Conservation (phyloP, 2,329 filamentous ascomycete genomes). For the Fusarium sambucinum region DNA sequence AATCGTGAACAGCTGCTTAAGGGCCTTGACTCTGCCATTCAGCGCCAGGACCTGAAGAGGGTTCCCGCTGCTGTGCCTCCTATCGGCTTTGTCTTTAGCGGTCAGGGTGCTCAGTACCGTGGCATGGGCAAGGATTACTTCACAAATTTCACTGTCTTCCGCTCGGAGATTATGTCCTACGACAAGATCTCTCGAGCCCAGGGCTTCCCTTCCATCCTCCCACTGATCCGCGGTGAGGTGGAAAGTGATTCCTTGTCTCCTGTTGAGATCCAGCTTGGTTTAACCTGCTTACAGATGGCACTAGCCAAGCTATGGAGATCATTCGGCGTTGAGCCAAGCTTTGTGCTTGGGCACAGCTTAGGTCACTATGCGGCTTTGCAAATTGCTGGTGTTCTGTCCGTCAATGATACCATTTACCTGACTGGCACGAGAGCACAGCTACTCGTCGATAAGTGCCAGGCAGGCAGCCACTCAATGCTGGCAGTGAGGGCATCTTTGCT, state of each 20-base stretch:
- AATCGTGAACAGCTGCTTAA: not conserved
- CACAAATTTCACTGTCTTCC: not conserved
- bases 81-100: slow-evolving; percentile 4
- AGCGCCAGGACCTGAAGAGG: not conserved
- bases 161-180: not conserved
- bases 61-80: not conserved
- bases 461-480: slow-evolving; percentile 24
- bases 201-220: slow-evolving; percentile 1
- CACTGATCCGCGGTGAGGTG: not conserved
- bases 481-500: slow-evolving; percentile 31
- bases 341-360: slow-evolving; percentile 64
- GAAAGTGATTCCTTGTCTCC: slow-evolving; percentile 24
- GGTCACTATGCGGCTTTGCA: slow-evolving; percentile 75
- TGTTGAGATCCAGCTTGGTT: slow-evolving; percentile 54
- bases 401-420: slow-evolving; percentile 70
- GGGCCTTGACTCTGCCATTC: not conserved
- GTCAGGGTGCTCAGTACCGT: slow-evolving; percentile 22
- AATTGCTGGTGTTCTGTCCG: slow-evolving; percentile 70
- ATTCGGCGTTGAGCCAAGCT: slow-evolving; percentile 56
- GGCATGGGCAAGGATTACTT: slow-evolving; percentile 10
- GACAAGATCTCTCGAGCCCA: not conserved
- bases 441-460: not conserved
- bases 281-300: slow-evolving; percentile 58
- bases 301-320: slow-evolving; percentile 52
- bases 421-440: slow-evolving; percentile 67